Base-by-base conservation (phyloP, 257 asterid genomes). In the Nyctanthes arbortristis region DNA sequence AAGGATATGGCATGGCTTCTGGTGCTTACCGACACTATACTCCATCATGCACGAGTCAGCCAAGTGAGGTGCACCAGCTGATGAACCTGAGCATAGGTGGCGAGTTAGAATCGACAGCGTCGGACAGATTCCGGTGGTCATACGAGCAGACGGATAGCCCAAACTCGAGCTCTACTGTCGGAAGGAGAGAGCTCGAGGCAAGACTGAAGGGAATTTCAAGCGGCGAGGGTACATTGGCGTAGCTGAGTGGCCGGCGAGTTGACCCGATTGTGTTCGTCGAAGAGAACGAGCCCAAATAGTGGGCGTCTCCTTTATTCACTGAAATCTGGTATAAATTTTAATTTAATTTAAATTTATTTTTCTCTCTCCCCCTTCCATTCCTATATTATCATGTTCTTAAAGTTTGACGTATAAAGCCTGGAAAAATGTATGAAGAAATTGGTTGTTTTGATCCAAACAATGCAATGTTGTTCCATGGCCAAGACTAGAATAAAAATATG, bases 1-100 rank as follows among this genome's bases (percentile, higher is more conserved):
- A 92, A 87, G 87, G 98, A 92, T 43, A 92, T 92, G 96, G 97
- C 96, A 20, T 67, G 82, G 98, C 98, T 62, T 92, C 98, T 11
- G 98, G 98, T 2, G 97, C 97, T 37, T 93, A 90, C 59, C 84
- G 87, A 47, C 86, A 93, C 77, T 93, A 96, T 32, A 79, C 83
- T 63, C 91, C 97, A 58, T 45, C 55, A n/a, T 93, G 96, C 29
- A 80, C 96, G 16, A 74, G 68, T 63, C 87, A 88, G 73, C 76
- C 91, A 70, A 36, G 67, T 45, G 24, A 16, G 55, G 55, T 10
- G 11, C 78, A 66, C 59, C 84, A 59, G 45, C 65, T 73, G 61
- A 74, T 66, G 66, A 82, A 58, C 74, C 84, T 78, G 49, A 77
- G 82, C 63, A 63, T 32, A 61, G 67, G 64, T 36, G 65, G 55